These are phyloP conservation scores for Heliamphora exappendiculata DNA, from an alignment of 148 eudicot genomes.

Conservation along the genomic window DNA sequence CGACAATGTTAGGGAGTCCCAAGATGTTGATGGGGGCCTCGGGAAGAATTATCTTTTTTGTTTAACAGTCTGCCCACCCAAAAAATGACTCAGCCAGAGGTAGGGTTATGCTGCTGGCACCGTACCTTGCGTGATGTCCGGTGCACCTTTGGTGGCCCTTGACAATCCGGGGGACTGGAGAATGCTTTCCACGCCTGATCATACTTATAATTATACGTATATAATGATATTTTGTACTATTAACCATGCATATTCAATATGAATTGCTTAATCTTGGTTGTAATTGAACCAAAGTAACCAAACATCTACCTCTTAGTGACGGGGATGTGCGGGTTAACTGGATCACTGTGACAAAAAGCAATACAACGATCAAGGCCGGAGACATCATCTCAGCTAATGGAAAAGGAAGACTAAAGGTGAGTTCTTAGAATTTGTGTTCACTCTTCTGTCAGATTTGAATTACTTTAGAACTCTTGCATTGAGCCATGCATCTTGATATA, in stretches of 20 bases:
- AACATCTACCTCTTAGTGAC: conserved; percentile 27
- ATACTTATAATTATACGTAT: background rate
- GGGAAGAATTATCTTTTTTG: too few species aligned
- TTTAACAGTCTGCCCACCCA: too few species aligned
- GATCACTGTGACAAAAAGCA: conserved; percentile 61
- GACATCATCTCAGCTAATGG: conserved; percentile 83
- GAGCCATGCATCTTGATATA: conserved; percentile 1
- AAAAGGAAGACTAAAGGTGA: conserved; percentile 78
- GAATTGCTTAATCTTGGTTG: background rate
- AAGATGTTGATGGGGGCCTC: too few species aligned
- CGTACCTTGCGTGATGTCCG: too few species aligned
- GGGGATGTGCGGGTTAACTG: conserved; percentile 90
- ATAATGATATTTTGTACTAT: background rate
- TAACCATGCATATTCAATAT: background rate
- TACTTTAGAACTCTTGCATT: background rate
- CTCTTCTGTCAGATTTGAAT: background rate
- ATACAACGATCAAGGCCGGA: conserved; percentile 57
- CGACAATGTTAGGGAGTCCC: too few species aligned
- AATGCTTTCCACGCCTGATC: too few species aligned
- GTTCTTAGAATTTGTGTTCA: background rate
- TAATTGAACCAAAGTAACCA: background rate
- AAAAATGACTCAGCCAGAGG: too few species aligned
- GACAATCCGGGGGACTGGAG: too few species aligned
- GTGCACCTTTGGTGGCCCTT: too few species aligned
- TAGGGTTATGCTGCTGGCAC: too few species aligned